Evolutionary conservation across 805 yeast species (phyloP).

Genomic region (Yarrowia divulgata): DNA sequence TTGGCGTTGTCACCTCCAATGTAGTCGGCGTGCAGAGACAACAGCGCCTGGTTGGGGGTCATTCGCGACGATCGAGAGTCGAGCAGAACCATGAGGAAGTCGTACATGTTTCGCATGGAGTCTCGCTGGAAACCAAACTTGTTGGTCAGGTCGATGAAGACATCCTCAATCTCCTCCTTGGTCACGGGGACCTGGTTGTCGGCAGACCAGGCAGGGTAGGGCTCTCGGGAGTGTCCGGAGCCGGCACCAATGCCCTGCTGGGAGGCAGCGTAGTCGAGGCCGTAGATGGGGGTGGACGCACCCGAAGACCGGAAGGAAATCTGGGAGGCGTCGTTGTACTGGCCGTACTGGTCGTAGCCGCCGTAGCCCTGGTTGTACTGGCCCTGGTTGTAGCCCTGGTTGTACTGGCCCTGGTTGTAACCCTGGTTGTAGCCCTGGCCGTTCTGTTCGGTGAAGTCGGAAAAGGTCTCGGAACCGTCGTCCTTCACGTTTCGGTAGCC

Average conservation of each 20-base stretch:
- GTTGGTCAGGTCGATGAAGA: slow-evolving; percentile 64
- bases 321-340: slow-evolving; percentile 52
- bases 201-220: slow-evolving; percentile 99
- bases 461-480: slow-evolving; percentile 52
- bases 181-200: slow-evolving; percentile 85
- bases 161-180: slow-evolving; percentile 64
- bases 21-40: slow-evolving; percentile 85
- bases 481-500: slow-evolving; percentile 49
- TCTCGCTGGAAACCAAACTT: slow-evolving; percentile 87
- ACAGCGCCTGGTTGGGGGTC: slow-evolving; percentile 71
- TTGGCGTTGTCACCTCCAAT: slow-evolving; percentile 91
- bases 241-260: slow-evolving; percentile 60
- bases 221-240: slow-evolving; percentile 71
- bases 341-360: slow-evolving; percentile 38
- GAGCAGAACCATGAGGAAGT: slow-evolving; percentile 77
- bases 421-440: slow-evolving; percentile 43
- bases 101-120: slow-evolving; percentile 78
- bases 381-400: slow-evolving; percentile 45
- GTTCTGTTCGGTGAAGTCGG: slow-evolving; percentile 53
- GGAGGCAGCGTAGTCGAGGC: slow-evolving; percentile 57
- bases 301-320: slow-evolving; percentile 88
- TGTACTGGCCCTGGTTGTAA: slow-evolving; percentile 48
- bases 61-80: slow-evolving; percentile 88
- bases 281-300: slow-evolving; percentile 92
- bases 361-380: slow-evolving; percentile 47